Evolutionary conservation across 495 filamentous ascomycete species (phyloP).

Genomic region (Xanthoparmelia taractica): DNA sequence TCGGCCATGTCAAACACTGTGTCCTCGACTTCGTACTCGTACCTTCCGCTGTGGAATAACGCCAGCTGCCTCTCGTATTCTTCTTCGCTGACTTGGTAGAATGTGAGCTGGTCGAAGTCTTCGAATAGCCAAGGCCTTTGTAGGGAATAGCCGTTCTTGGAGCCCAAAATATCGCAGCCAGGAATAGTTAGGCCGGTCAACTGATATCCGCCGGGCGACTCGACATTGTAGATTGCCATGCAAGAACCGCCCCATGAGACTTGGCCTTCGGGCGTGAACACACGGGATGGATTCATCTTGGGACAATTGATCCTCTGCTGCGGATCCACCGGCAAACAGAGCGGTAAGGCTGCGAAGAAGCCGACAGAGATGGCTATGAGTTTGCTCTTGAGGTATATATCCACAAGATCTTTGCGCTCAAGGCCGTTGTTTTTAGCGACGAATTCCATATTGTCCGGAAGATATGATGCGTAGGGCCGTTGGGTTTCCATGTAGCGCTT

Average conservation of each 20-base stretch:
- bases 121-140: conserved; percentile 48
- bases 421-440: conserved; percentile 53
- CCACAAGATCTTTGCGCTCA: conserved; percentile 37
- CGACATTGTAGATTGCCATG: conserved; percentile 50
- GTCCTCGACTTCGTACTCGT: conserved; percentile 42
- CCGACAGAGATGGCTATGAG: conserved; percentile 50
- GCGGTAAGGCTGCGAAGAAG: conserved; percentile 49
- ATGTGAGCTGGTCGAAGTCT: conserved; percentile 51
- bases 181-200: conserved; percentile 49
- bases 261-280: conserved; percentile 50
- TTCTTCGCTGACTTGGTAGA: conserved; percentile 44
- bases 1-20: conserved; percentile 46
- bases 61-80: conserved; percentile 39
- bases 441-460: conserved; percentile 51
- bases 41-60: conserved; percentile 40
- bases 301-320: conserved; percentile 45
- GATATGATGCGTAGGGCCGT: conserved; percentile 49
- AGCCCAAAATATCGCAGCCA: conserved; percentile 47
- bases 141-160: conserved; percentile 39
- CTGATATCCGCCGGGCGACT: conserved; percentile 53
- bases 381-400: conserved; percentile 40
- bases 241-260: conserved; percentile 48
- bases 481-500: conserved; percentile 52
- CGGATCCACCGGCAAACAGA: conserved; percentile 50
- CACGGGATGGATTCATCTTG: conserved; percentile 53